Base-by-base conservation (phyloP, 352 stramenopile genomes). In the Globisporangium cystogenes region DNA sequence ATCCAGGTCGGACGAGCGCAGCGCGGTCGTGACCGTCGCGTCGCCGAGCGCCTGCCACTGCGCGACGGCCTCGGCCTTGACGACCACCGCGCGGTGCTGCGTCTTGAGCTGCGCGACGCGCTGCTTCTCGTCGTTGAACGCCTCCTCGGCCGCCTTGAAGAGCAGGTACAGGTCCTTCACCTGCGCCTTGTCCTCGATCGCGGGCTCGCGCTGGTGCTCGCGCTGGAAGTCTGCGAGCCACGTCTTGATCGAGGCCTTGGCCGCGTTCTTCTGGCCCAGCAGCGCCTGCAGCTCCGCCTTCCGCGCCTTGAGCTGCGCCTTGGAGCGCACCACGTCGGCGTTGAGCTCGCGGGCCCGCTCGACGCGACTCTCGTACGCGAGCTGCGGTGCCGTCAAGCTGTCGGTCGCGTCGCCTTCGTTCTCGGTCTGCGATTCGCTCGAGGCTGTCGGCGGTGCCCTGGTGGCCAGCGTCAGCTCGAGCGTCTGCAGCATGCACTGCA, bases 131-230 rank as follows among this genome's bases (percentile, higher is more conserved):
- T 35, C 20, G 16, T 69, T 82, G 46, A 69, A 84, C 16, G 62
- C 64, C 3, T 79, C 76, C 39, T 93, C 82, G 8, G 62, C 65
- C n/a, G 68, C 64, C 58, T 93, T 90, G 67, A 93, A 93, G 21
- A 66, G 64, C 21, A 88, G 23, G 40, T 93, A 93, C 33, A 87
- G 57, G 21, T 87, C 76, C 43, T 90, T 90, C 29, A 90, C 82
- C 36, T 80, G 66, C 8, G 79, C 68, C 47, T 93, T 90, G 40
- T 93, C 82, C n/a, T 87, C 70, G n/a, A 90, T 81, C 23, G 67
- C 74, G 7, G 79, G 82, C 0, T 90, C 79, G 0, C 76, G 67
- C 0, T 63, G 59, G 47, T 86, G 57, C 35, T 65, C 55, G 12
- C 46, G 42, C 51, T 86, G 67, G 35, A 93, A 93, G 3, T 65